Conservation (phyloP, 331 rosid genomes). For the Pyrus hybrid region DNA sequence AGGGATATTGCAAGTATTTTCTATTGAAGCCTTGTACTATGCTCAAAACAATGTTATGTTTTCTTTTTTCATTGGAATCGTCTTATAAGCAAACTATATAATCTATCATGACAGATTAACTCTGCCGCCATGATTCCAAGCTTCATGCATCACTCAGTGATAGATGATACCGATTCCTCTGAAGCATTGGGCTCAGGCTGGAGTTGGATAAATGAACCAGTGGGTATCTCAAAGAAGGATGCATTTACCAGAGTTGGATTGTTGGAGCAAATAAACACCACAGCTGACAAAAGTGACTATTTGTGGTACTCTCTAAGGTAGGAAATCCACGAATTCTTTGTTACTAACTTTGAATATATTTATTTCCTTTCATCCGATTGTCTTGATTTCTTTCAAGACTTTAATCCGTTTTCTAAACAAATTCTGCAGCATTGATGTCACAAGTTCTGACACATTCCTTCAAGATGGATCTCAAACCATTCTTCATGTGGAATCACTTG, state of each 20-base stretch:
- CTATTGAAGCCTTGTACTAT: background rate
- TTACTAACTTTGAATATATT: background rate
- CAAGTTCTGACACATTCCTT: background rate
- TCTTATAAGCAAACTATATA: background rate
- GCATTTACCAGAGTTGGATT: constrained; percentile 64
- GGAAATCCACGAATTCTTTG: background rate
- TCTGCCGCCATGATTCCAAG: constrained; percentile 49
- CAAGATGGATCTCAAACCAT: constrained; percentile 46
- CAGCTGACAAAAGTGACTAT: constrained; percentile 88
- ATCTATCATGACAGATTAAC: constrained; percentile 50
- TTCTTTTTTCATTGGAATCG: background rate
- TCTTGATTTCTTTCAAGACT: background rate
- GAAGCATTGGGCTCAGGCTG: constrained; percentile 49
- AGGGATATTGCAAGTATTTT: too few relatives aligned
- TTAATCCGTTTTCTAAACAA: background rate
- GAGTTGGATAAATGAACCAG: constrained; percentile 86
- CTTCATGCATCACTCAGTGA: constrained; percentile 46
- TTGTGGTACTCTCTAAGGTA: constrained; percentile 94
- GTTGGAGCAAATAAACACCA: constrained; percentile 81
- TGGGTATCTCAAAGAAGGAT: constrained; percentile 70
- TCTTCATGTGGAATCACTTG: constrained; percentile 87
- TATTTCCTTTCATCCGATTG: constrained; percentile 1
- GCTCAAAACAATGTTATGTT: background rate
- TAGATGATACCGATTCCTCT: constrained; percentile 34
- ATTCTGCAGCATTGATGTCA: constrained; percentile 40